Conservation (phyloP, 2,329 filamentous ascomycete genomes). For the Dactylonectria macrodidyma region DNA sequence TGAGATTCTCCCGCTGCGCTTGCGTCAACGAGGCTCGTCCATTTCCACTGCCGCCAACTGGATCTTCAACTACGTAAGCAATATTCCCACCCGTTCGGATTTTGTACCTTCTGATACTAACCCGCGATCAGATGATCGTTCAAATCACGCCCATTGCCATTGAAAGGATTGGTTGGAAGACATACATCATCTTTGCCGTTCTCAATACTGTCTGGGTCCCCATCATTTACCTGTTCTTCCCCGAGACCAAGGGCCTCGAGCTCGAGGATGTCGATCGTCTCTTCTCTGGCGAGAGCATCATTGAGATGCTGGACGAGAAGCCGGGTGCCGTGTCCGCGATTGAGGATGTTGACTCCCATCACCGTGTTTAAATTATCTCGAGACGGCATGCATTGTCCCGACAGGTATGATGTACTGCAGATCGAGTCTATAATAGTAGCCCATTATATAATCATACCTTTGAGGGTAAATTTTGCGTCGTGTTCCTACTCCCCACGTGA, state of each 20-base stretch:
- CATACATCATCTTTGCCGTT: conserved; percentile 66
- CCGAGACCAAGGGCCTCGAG: conserved; percentile 62
- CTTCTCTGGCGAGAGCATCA: conserved; percentile 27
- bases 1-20: conserved; percentile 50
- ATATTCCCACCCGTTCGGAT: accelerated
- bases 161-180: conserved; percentile 62
- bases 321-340: conserved; percentile 4
- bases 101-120: not conserved
- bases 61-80: conserved; percentile 53
- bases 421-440: not conserved
- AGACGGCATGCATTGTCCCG: not conserved
- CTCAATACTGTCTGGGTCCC: conserved; percentile 48
- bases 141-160: conserved; percentile 43
- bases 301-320: conserved; percentile 36
- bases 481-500: not conserved
- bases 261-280: conserved; percentile 63
- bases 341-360: conserved; percentile 3
- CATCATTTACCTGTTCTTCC: conserved; percentile 61
- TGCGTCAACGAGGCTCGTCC: conserved; percentile 51
- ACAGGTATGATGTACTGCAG: not conserved
- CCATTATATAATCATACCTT: not conserved
- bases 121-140: conserved; percentile 25
- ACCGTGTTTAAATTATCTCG: conserved; percentile 8
- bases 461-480: not conserved
- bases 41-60: conserved; percentile 53